Evolutionary conservation across 768 basidiomycete species (phyloP), one percentile per base, ranked within the genome.

Genomic region (Xanthoconium stramineum): DNA sequence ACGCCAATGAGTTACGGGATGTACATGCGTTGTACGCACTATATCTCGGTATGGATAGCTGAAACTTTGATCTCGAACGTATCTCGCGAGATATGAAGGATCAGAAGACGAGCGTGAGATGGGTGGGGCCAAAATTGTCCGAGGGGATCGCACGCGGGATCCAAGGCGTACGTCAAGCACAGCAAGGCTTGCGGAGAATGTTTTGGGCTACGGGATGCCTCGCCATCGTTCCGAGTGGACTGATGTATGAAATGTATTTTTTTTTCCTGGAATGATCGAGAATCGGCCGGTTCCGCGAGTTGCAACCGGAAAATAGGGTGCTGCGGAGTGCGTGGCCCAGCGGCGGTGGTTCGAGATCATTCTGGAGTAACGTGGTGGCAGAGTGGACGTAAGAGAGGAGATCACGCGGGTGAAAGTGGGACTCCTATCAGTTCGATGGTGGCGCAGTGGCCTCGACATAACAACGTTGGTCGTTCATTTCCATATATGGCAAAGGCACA

Each of bases 391-490:
- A 12, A 35, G 33, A 35, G 6, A 6, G 33, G 33, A 47, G 35
- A 43, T 62, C 60, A 61, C 51, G 47, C 24, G 2, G 57, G 19
- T 59, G 57, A 52, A 40, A 51, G 61, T 63, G 61, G 61, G 61
- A 65, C 67, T 65, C 57, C 61, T 63, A 69, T 68, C 62, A 60
- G 47, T 32, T 24, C 24, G 4, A 24, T 50, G 45, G 65, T 45
- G 46, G 29, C 12, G 11, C 42, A 47, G 50, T 35, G 48, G 29
- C 66, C 66, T 65, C 66, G 56, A 65, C 56, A 56, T 13, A 44
- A 57, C 61, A 68, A 67, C 68, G 63, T 66, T 66, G 57, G 33
- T 28, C 9, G 50, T 30, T 24, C 43, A 35, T 43, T 32, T 29
- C 24, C 19, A 37, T 17, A 13, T 3, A 29, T 19, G 14, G 33